A percentile compares a stretch with the other conserved stretches of the same genome.
These are phyloP conservation scores for Trypanosoma cruzi DNA, from an alignment of 208 protist species.

Conservation along the genomic window DNA sequence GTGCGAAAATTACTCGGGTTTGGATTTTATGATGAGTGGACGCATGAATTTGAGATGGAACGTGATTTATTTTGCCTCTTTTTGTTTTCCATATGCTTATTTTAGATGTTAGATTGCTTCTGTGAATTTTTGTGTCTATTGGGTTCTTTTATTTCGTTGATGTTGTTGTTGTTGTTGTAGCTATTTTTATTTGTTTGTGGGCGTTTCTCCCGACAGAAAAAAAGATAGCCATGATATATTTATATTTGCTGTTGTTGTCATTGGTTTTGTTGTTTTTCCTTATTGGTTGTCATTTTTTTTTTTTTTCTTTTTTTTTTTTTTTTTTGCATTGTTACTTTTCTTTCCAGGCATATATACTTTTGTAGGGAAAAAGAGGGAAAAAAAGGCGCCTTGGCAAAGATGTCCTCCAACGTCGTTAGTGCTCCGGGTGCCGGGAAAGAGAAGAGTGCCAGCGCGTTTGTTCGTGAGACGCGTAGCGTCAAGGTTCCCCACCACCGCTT, in stretches of 20 bases:
- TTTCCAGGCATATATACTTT: no score
- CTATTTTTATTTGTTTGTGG: constrained; percentile 13
- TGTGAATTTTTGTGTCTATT: background rate
- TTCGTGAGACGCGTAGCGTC: constrained; percentile 76
- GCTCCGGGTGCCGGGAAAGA: background rate
- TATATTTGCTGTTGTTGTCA: background rate
- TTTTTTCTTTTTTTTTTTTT: no score
- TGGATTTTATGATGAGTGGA: background rate
- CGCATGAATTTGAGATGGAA: background rate
- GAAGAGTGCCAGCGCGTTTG: constrained; percentile 30
- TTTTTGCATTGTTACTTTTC: no score
- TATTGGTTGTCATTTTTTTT: no score
- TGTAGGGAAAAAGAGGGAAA: constrained; percentile 11
- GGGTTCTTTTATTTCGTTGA: constrained; percentile 24
- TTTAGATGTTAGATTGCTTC: background rate
- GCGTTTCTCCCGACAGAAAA: background rate
- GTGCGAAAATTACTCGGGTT: background rate
- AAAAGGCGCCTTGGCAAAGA: constrained; percentile 5
- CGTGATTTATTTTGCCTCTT: background rate
- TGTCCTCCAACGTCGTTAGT: constrained; percentile 19
- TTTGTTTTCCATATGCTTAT: background rate
- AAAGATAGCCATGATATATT: background rate
- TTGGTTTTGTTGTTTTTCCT: background rate
- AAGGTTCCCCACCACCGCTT: constrained; percentile 97
- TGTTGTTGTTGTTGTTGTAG: no score